These are phyloP conservation scores for Hymenoscyphus fructigenus DNA, from an alignment of 2,329 filamentous ascomycete species.

Conservation along the genomic window DNA sequence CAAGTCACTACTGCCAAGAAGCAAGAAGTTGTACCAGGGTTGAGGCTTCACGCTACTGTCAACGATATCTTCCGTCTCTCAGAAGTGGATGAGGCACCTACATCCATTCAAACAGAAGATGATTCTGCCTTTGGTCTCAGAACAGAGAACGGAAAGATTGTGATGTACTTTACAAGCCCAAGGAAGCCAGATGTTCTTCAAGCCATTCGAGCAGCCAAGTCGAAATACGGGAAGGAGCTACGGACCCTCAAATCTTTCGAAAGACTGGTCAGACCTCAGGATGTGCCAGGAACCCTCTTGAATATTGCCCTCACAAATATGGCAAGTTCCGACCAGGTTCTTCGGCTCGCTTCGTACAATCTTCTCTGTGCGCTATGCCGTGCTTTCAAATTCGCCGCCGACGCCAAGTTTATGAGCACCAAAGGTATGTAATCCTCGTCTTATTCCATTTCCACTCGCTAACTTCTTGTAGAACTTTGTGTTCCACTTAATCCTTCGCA, in stretches of 20 bases:
- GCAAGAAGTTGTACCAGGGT: slow-evolving; percentile 64
- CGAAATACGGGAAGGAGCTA: slow-evolving; percentile 63
- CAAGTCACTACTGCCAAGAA: slow-evolving; percentile 69
- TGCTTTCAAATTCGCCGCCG: slow-evolving; percentile 65
- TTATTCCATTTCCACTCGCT: slow-evolving; percentile 3
- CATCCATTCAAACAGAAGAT: slow-evolving; percentile 63
- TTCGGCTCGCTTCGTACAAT: slow-evolving; percentile 67
- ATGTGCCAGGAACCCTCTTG: slow-evolving; percentile 67
- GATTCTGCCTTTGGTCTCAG: slow-evolving; percentile 66
- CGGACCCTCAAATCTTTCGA: slow-evolving; percentile 61
- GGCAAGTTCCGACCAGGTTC: slow-evolving; percentile 57
- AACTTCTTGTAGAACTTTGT: slow-evolving; percentile 50
- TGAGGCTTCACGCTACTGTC: slow-evolving; percentile 61
- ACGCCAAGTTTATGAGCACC: slow-evolving; percentile 59
- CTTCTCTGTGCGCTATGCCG: slow-evolving; percentile 65
- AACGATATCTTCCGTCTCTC: slow-evolving; percentile 70
- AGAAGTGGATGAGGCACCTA: slow-evolving; percentile 66
- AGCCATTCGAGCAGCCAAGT: slow-evolving; percentile 61
- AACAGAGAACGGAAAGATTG: slow-evolving; percentile 67
- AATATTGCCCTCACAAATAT: slow-evolving; percentile 68
- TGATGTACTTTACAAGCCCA: slow-evolving; percentile 70
- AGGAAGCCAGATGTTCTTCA: slow-evolving; percentile 63
- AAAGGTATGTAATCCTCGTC: slow-evolving; percentile 47
- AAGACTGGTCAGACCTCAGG: slow-evolving; percentile 65
- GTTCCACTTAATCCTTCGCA: slow-evolving; percentile 62